A percentile compares a stretch with the other conserved stretches of the same genome.
Evolutionary conservation across 1,284 basidiomycete species (phyloP).

Genomic region (Microstroma glucosiphilum): DNA sequence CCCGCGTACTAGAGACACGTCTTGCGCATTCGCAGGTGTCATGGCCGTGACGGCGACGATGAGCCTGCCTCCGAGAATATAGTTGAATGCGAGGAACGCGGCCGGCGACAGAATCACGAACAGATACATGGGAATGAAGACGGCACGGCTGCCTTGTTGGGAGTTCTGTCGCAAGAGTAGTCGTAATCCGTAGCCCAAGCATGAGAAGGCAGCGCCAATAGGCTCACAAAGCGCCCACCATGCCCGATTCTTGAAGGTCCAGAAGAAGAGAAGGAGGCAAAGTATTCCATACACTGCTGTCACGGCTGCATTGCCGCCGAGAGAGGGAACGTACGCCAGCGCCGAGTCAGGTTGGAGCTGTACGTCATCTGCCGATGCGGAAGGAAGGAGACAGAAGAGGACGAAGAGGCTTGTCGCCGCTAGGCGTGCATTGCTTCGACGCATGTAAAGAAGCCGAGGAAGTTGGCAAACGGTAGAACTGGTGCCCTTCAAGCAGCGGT

Average conservation of each 20-base stretch:
- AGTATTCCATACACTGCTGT: conserved; percentile 19
- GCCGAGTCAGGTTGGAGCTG: conserved; percentile 6
- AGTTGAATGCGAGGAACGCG: conserved; percentile 38
- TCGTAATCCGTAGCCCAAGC: conserved; percentile 9
- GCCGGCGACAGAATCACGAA: conserved; percentile 35
- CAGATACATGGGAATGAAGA: conserved; percentile 28
- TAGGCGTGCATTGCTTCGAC: too few species aligned
- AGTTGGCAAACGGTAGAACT: too few species aligned
- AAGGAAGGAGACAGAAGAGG: too few species aligned
- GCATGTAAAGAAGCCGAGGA: too few species aligned
- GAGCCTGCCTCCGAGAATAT: conserved; percentile 32
- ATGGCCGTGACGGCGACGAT: conserved; percentile 21
- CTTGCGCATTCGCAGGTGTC: neutral
- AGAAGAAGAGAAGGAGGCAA: conserved; percentile 15
- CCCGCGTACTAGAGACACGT: neutral
- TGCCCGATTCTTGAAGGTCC: conserved; percentile 11
- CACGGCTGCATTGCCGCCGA: conserved; percentile 23
- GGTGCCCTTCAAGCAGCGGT: too few species aligned
- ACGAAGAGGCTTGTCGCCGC: too few species aligned
- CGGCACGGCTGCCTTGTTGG: conserved; percentile 1
- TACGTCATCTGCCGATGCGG: too few species aligned
- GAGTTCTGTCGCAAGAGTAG: neutral
- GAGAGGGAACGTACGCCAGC: conserved; percentile 23
- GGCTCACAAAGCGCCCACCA: conserved; percentile 33
- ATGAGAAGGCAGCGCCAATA: conserved; percentile 19